Conservation (phyloP, 2,329 filamentous ascomycete species). For the Talaromyces amestolkiae region DNA sequence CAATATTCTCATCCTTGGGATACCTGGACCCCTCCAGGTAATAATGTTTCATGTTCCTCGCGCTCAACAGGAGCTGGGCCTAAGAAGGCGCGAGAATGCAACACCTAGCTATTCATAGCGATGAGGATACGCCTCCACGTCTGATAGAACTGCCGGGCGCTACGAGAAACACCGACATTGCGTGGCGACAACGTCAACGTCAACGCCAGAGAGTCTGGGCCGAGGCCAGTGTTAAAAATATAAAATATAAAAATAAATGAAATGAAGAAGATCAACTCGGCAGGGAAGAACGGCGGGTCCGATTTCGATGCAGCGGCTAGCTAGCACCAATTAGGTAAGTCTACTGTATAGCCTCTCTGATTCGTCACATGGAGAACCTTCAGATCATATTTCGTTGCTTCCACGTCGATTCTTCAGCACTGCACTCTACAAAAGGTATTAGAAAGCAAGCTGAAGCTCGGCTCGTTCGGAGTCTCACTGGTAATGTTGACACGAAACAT, state of each 20-base stretch:
- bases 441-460: background rate
- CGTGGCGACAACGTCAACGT: background rate
- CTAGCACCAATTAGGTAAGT: background rate
- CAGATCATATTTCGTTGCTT: background rate
- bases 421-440: background rate
- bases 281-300: background rate
- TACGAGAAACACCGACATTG: slow-evolving; percentile 5
- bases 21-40: background rate
- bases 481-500: background rate
- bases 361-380: background rate
- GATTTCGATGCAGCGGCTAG: background rate
- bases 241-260: background rate
- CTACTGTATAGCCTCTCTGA: background rate
- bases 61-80: background rate
- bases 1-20: background rate
- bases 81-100: background rate
- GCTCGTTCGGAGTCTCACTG: background rate
- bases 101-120: background rate
- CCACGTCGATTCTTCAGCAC: background rate
- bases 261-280: background rate
- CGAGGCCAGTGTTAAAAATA: background rate
- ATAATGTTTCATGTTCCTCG: slow-evolving; percentile 5
- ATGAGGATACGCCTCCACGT: background rate
- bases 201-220: background rate
- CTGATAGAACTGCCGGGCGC: background rate